These are phyloP conservation scores for Hanseniaspora nectarophila DNA, from an alignment of 805 yeast genomes.

Conservation along the genomic window DNA sequence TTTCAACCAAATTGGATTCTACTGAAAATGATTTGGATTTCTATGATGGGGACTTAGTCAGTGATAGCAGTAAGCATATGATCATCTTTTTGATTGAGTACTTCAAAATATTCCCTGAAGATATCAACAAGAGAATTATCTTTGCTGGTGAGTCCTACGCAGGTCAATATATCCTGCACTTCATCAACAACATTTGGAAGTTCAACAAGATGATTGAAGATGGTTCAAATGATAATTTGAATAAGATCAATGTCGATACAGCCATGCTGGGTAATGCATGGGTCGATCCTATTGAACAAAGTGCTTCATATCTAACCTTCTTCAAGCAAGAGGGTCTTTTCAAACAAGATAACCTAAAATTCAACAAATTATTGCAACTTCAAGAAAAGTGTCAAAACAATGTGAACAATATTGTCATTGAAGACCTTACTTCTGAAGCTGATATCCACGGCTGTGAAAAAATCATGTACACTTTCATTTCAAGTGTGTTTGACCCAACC, in stretches of 20 bases:
- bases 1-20: constrained; percentile 34
- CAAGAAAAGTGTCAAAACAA: constrained; percentile 53
- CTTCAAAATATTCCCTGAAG: constrained; percentile 63
- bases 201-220: constrained; percentile 30
- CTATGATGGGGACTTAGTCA: constrained; percentile 41
- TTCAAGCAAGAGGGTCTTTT: constrained; percentile 49
- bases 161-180: constrained; percentile 89
- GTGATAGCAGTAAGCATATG: constrained; percentile 50
- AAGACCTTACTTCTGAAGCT: constrained; percentile 21
- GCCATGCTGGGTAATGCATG: constrained; percentile 85
- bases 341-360: constrained; percentile 29
- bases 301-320: constrained; percentile 67
- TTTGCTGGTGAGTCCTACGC: constrained; percentile 95
- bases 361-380: constrained; percentile 34
- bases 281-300: constrained; percentile 80
- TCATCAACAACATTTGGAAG: constrained; percentile 51
- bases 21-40: constrained; percentile 15
- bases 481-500: constrained; percentile 25
- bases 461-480: constrained; percentile 26
- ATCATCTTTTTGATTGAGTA: constrained; percentile 53
- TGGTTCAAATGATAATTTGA: constrained; percentile 4
- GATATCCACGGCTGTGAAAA: constrained; percentile 36
- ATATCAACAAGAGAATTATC: constrained; percentile 47
- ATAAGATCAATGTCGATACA: constrained; percentile 42
- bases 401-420: constrained; percentile 27